Base-by-base conservation (phyloP, 2,329 filamentous ascomycete genomes). In the Diaporthe vexans region DNA sequence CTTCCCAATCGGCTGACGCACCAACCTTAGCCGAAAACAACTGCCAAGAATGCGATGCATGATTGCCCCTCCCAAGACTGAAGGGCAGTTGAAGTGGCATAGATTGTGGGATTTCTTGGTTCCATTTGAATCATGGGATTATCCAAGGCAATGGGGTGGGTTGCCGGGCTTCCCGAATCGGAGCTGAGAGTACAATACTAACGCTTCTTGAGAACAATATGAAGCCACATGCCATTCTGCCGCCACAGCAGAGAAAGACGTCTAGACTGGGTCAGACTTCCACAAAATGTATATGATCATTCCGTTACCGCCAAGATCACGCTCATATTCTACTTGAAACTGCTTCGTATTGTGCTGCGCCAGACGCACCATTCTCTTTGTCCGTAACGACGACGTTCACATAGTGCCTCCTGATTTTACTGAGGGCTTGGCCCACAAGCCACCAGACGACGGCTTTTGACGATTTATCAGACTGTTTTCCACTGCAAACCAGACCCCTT, bases 111-210 rank as follows among this genome's bases (percentile, higher is more conserved):
- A 17, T 19, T 43, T 7, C 17, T 37, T 37, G 10, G 37, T 37
- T 37, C 10, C 2, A 37, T 37, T 37, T 37, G 37, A 13, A 13
- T 37, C 37, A 37, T 37, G 37, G 37, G 37, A 10, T 37, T 37
- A 37, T 10, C 10, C 37, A 37, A 37, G 37, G 37, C 37, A 37
- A 37, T 17, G 57, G 11, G 43, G 57, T 19, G 57, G 46, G 19
- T 33, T 7, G 19, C 46, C 19, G 4, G 21, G 9, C 43, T 33
- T 29, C 13, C 29, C 57, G 24, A 35, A 57, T 29, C 19, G 17
- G 35, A 15, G 29, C 19, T 43, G 15, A 26, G 40, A 61, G 43
- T 26, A 76, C 75, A 76, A 76, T 76, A 33, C n/a, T 29, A 76
- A 73, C 21, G n/a, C 17, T 26, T 26, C n/a, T 37, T 33, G 13